These are phyloP conservation scores for Secale cereale DNA, from an alignment of 176 grass and related monocot species.

Conservation along the genomic window DNA sequence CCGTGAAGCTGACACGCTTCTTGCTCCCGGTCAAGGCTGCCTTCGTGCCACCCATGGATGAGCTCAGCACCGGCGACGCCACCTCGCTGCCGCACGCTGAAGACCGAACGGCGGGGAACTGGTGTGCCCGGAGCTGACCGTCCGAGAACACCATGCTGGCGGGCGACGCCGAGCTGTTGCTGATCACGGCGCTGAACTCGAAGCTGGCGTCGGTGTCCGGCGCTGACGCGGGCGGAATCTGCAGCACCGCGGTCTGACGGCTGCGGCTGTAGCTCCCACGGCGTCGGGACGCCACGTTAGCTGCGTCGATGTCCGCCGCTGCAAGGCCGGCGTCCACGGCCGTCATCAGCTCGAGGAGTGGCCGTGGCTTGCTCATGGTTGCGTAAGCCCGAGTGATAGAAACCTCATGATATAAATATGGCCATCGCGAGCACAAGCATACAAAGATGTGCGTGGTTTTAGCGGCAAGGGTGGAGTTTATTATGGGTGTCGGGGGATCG, in stretches of 20 bases:
- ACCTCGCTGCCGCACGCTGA: not conserved
- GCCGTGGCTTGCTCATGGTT: slow-evolving; percentile 17
- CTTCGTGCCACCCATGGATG: not conserved
- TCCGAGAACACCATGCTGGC: slow-evolving; percentile 55
- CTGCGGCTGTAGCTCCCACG: not conserved
- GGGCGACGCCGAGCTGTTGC: slow-evolving; percentile 33
- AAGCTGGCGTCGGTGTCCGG: slow-evolving; percentile 27
- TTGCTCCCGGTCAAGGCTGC: not conserved
- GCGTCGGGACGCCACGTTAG: not conserved
- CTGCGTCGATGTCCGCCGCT: not conserved
- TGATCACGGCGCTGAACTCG: slow-evolving; percentile 34
- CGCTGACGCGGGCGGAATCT: not conserved
- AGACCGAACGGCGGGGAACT: slow-evolving; percentile 34
- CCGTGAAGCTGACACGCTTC: slow-evolving; percentile 37
- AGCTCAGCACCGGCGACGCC: slow-evolving; percentile 7
- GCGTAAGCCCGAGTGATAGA: not conserved
- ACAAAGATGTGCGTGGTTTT: not conserved
- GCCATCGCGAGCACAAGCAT: not conserved
- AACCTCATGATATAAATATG: slow-evolving; percentile 16
- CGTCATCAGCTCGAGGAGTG: slow-evolving; percentile 27
- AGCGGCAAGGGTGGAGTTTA: slow-evolving; percentile 18
- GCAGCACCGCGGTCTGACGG: not conserved
- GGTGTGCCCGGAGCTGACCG: slow-evolving; percentile 42
- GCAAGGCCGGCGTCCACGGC: slow-evolving; percentile 26
- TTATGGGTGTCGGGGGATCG: not conserved